phyloP scores from a whole-genome alignment of 257 asterid species.

The Salvia splendens region DNA sequence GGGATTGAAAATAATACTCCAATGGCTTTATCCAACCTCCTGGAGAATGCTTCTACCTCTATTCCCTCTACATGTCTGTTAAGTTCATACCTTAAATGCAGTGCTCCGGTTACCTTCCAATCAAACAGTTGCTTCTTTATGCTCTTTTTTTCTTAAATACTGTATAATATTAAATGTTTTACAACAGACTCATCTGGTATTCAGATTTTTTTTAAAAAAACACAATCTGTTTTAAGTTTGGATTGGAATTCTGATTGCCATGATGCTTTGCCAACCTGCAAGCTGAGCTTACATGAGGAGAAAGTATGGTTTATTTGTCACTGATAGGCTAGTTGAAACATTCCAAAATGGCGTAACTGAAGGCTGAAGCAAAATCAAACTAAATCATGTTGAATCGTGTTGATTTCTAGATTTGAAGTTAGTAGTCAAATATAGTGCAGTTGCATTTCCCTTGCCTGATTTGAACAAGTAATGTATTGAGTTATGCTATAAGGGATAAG shows the following conservation, averaged over 20 bases:
- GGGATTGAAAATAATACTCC: not conserved
- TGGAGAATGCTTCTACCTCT: not conserved
- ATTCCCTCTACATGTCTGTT: not conserved
- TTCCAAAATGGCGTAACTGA: no score
- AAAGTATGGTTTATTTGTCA: no score
- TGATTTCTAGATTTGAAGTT: not conserved
- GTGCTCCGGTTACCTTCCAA: not conserved
- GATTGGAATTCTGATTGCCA: not conserved
- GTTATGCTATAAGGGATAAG: not conserved
- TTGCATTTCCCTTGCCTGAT: not conserved
- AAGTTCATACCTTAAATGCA: not conserved
- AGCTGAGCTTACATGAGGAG: no score
- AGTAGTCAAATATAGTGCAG: not conserved
- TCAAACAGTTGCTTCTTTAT: not conserved
- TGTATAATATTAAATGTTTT: not conserved
- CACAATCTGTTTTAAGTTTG: not conserved
- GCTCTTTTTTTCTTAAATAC: not conserved
- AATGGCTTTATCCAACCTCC: slow-evolving; percentile 5
- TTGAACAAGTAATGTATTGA: not conserved
- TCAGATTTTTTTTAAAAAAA: not conserved
- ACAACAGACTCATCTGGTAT: not conserved
- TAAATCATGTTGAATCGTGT: not conserved
- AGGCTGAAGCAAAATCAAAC: no score
- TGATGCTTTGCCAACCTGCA: no score
- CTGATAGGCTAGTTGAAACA: no score